Conservation (phyloP, 2,329 filamentous ascomycete genomes). For the Metarhizium brunneum region DNA sequence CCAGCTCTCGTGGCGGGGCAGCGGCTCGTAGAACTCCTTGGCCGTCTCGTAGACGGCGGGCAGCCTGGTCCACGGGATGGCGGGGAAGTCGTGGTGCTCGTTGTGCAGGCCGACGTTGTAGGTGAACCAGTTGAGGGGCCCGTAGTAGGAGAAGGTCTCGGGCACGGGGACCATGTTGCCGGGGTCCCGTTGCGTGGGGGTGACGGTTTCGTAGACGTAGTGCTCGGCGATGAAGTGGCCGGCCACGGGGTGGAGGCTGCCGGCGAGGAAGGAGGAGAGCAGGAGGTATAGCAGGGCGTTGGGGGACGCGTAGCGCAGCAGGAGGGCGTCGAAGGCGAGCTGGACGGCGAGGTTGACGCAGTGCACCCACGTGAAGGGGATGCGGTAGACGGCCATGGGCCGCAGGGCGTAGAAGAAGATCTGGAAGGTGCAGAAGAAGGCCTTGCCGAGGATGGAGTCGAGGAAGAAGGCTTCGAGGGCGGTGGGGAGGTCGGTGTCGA, state of each 20-base stretch:
- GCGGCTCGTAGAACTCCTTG: constrained; percentile 79
- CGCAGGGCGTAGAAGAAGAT: constrained; percentile 97
- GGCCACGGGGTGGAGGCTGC: constrained; percentile 85
- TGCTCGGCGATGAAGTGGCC: constrained; percentile 99
- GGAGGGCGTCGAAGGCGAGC: constrained; percentile 62
- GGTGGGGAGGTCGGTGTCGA: constrained; percentile 93
- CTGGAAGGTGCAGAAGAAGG: constrained; percentile 98
- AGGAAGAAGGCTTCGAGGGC: constrained; percentile 85
- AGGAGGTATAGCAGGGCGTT: constrained; percentile 74
- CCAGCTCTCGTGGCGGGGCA: constrained; percentile 88
- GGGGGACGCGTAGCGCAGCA: constrained; percentile 52
- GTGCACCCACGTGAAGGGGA: constrained; percentile 81
- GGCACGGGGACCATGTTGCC: constrained; percentile 60
- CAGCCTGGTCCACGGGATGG: constrained; percentile 86
- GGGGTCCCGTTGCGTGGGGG: constrained; percentile 44
- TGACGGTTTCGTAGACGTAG: constrained; percentile 66
- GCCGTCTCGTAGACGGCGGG: constrained; percentile 71
- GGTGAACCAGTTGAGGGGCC: constrained; percentile 79
- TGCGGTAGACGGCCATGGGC: constrained; percentile 86
- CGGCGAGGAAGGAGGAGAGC: constrained; percentile 84
- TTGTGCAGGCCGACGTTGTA: constrained; percentile 99
- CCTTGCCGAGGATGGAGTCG: constrained; percentile 89
- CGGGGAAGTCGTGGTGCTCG: constrained; percentile 98
- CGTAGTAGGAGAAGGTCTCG: constrained; percentile 97
- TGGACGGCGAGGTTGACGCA: constrained; percentile 72